phyloP scores from a whole-genome alignment of 2,329 filamentous ascomycete genomes.

The Aureobasidium mangrovei region DNA sequence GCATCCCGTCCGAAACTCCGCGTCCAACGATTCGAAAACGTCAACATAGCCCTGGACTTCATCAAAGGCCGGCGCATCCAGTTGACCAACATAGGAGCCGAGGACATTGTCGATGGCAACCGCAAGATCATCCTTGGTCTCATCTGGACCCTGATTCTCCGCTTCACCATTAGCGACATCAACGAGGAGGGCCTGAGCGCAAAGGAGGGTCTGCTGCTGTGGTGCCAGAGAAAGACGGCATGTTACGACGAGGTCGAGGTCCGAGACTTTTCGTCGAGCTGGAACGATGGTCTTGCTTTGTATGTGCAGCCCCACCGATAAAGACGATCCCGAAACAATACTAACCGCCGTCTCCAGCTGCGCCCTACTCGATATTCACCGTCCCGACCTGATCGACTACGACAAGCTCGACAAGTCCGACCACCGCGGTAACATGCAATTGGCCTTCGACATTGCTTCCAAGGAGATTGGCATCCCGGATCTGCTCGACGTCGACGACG shows the following conservation, averaged over 20 bases:
- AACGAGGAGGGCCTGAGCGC: conserved; percentile 96
- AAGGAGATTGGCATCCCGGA: conserved; percentile 96
- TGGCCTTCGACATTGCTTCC: conserved; percentile 92
- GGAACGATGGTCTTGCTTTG: conserved; percentile 96
- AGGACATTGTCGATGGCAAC: conserved; percentile 97
- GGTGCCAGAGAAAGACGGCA: conserved; percentile 97
- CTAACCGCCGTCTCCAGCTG: conserved; percentile 42
- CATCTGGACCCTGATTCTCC: conserved; percentile 96
- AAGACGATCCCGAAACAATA: background rate
- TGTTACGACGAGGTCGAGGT: conserved; percentile 98
- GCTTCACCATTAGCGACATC: conserved; percentile 98
- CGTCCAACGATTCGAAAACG: conserved; percentile 96
- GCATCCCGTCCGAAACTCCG: conserved; percentile 92
- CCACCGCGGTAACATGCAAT: conserved; percentile 92
- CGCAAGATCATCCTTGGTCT: conserved; percentile 93
- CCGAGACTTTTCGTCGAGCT: conserved; percentile 86
- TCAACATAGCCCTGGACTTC: conserved; percentile 89
- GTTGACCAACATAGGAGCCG: conserved; percentile 96
- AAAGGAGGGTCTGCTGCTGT: conserved; percentile 87
- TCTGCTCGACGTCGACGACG: conserved; percentile 92
- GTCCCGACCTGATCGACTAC: conserved; percentile 94
- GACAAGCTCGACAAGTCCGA: conserved; percentile 89
- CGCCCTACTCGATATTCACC: conserved; percentile 90
- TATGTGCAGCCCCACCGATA: conserved; percentile 23
- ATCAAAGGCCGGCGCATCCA: conserved; percentile 86